Percentiles rank a stretch among this genome's conserved stretches.
phyloP scores from a whole-genome alignment of 2,329 filamentous ascomycete genomes.

The Raffaelea albimanens region DNA sequence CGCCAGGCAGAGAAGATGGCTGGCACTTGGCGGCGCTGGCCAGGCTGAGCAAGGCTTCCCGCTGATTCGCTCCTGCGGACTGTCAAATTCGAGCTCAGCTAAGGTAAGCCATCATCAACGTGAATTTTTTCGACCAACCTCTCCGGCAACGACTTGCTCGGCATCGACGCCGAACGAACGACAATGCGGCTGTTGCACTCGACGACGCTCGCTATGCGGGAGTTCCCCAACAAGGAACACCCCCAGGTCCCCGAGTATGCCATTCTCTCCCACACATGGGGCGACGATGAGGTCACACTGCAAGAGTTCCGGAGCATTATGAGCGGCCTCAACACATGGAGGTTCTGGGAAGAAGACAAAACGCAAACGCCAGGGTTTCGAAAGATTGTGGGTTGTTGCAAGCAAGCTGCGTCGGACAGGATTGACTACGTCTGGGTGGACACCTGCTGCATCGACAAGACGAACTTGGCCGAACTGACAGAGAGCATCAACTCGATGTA shows the following conservation, averaged over 20 bases:
- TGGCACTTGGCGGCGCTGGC: too few species aligned
- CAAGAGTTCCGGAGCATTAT: neutral
- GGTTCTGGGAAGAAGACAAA: neutral
- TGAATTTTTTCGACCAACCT: too few species aligned
- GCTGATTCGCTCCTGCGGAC: too few species aligned
- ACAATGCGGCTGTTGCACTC: too few species aligned
- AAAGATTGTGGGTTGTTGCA: neutral
- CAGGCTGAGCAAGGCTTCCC: too few species aligned
- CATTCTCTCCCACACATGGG: slow-evolving; percentile 10
- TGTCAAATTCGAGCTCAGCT: too few species aligned
- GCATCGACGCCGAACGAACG: too few species aligned
- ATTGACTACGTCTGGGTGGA: slow-evolving; percentile 4
- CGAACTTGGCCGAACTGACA: slow-evolving; percentile 3
- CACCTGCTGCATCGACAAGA: slow-evolving; percentile 10
- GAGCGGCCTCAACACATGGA: neutral
- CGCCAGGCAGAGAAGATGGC: too few species aligned
- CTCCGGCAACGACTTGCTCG: too few species aligned
- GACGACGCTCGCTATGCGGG: too few species aligned
- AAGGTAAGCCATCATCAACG: too few species aligned
- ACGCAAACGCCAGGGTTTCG: neutral
- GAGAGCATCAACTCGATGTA: slow-evolving; percentile 10
- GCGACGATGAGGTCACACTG: slow-evolving; percentile 1
- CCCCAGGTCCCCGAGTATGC: slow-evolving; percentile 6
- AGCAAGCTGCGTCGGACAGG: neutral
- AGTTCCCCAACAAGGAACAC: too few species aligned